phyloP scores from a whole-genome alignment of 2,329 filamentous ascomycete species.

The Fulvia fulva region DNA sequence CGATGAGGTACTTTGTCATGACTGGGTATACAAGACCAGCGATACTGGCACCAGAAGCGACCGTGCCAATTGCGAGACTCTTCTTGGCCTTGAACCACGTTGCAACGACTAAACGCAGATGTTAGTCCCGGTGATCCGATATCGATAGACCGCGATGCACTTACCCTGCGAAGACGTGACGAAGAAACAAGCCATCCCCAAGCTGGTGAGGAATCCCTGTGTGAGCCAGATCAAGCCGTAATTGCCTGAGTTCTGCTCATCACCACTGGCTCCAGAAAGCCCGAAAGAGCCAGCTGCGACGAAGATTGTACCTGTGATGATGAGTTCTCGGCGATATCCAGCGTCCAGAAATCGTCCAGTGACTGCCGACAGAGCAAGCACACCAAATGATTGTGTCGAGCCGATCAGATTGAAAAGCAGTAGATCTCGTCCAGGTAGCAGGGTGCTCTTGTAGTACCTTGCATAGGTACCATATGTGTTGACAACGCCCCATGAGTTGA shows the following conservation, averaged over 20 bases:
- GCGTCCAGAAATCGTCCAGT: slow-evolving; percentile 50
- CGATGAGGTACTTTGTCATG: slow-evolving; percentile 45
- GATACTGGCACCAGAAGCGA: slow-evolving; percentile 49
- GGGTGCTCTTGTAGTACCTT: slow-evolving; percentile 46
- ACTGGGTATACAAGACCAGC: slow-evolving; percentile 42
- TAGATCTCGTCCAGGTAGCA: slow-evolving; percentile 40
- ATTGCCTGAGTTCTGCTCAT: slow-evolving; percentile 36
- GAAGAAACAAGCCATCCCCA: slow-evolving; percentile 53
- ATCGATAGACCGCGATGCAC: slow-evolving; percentile 4
- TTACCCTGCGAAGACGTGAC: slow-evolving; percentile 49
- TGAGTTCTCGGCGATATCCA: slow-evolving; percentile 39
- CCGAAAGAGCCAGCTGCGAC: slow-evolving; percentile 44
- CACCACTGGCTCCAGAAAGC: slow-evolving; percentile 41
- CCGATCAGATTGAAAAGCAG: slow-evolving; percentile 47
- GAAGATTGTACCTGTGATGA: slow-evolving; percentile 41
- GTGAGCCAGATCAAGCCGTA: slow-evolving; percentile 45
- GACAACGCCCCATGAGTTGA: slow-evolving; percentile 37
- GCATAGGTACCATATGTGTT: slow-evolving; percentile 50
- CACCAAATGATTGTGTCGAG: slow-evolving; percentile 45
- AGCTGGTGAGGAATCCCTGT: slow-evolving; percentile 45
- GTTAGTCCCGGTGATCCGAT: neutral
- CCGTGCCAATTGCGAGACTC: slow-evolving; percentile 48
- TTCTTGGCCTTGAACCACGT: slow-evolving; percentile 49
- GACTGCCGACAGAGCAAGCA: slow-evolving; percentile 43
- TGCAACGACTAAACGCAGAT: slow-evolving; percentile 38